phyloP scores from a whole-genome alignment of 768 basidiomycete species.

The Kwoniella pini region DNA sequence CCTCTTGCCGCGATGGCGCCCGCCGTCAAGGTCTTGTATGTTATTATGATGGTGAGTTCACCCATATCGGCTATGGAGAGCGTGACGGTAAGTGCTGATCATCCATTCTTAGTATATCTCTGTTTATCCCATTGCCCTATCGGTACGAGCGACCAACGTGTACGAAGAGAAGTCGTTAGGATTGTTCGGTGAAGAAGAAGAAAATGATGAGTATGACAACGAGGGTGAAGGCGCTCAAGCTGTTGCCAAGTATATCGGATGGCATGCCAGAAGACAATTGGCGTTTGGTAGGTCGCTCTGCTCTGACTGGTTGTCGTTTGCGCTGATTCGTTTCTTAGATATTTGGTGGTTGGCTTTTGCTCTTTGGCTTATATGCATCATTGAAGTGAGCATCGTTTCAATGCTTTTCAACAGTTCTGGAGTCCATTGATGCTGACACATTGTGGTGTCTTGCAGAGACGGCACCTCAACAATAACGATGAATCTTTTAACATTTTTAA shows the following conservation, averaged over 20 bases:
- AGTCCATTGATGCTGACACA: slow-evolving; percentile 3
- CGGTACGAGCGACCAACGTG: slow-evolving; percentile 69
- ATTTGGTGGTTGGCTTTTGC: slow-evolving; percentile 95
- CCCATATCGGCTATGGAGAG: too few species aligned
- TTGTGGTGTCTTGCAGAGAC: slow-evolving; percentile 59
- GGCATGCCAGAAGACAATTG: slow-evolving; percentile 64
- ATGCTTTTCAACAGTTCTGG: background rate
- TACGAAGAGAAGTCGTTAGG: slow-evolving; percentile 94
- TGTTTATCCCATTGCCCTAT: slow-evolving; percentile 51
- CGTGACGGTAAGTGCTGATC: too few species aligned
- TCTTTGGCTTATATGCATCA: slow-evolving; percentile 85
- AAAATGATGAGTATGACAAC: slow-evolving; percentile 56
- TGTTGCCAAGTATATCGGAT: slow-evolving; percentile 53
- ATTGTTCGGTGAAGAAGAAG: slow-evolving; percentile 62
- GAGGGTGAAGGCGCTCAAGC: slow-evolving; percentile 43
- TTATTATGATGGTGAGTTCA: slow-evolving; percentile 93
- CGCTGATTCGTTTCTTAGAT: slow-evolving; percentile 59
- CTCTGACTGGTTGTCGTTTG: background rate
- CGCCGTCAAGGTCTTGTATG: slow-evolving; percentile 83
- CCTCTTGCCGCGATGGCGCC: slow-evolving; percentile 73
- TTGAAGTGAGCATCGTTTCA: slow-evolving; percentile 74
- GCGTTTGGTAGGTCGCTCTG: slow-evolving; percentile 69
- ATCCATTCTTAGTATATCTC: slow-evolving; percentile 21
- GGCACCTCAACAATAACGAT: slow-evolving; percentile 61
- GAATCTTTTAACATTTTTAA: slow-evolving; percentile 80